Conservation (phyloP, 352 stramenopile species). For the Phytophthora tentaculata region DNA sequence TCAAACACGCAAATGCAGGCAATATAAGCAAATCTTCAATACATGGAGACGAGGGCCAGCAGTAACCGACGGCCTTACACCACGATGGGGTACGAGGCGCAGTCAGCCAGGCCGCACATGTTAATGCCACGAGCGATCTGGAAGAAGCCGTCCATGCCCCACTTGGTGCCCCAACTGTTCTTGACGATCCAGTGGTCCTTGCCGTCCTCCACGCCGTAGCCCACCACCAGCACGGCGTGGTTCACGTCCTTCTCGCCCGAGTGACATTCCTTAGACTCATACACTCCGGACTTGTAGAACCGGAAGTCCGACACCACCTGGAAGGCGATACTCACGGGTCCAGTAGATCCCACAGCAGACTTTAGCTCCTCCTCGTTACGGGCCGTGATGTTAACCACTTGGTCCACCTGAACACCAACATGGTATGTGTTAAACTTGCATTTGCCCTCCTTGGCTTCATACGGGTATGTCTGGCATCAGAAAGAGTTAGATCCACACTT, state of each 20-base stretch:
- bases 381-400: slow-evolving; percentile 88
- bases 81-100: slow-evolving; percentile 86
- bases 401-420: slow-evolving; percentile 71
- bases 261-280: slow-evolving; percentile 85
- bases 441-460: slow-evolving; percentile 77
- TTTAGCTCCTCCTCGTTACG: slow-evolving; percentile 80
- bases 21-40: slow-evolving; percentile 2
- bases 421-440: slow-evolving; percentile 85
- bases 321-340: slow-evolving; percentile 87
- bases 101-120: slow-evolving; percentile 90
- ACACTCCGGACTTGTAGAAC: slow-evolving; percentile 91
- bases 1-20: slow-evolving; percentile 1
- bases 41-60: slow-evolving; percentile 16
- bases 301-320: slow-evolving; percentile 90
- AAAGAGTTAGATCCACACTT: slow-evolving; percentile 1
- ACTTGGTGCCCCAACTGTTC: slow-evolving; percentile 95
- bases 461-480: slow-evolving; percentile 61
- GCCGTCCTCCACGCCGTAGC: slow-evolving; percentile 94
- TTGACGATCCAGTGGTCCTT: slow-evolving; percentile 97
- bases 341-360: slow-evolving; percentile 63
- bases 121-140: slow-evolving; percentile 92
- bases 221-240: slow-evolving; percentile 95
- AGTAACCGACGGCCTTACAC: slow-evolving; percentile 5
- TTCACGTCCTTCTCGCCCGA: slow-evolving; percentile 88
- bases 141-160: slow-evolving; percentile 97